Evolutionary conservation across 805 yeast species (phyloP).

Genomic region (Yamadazyma paraphyllophila): DNA sequence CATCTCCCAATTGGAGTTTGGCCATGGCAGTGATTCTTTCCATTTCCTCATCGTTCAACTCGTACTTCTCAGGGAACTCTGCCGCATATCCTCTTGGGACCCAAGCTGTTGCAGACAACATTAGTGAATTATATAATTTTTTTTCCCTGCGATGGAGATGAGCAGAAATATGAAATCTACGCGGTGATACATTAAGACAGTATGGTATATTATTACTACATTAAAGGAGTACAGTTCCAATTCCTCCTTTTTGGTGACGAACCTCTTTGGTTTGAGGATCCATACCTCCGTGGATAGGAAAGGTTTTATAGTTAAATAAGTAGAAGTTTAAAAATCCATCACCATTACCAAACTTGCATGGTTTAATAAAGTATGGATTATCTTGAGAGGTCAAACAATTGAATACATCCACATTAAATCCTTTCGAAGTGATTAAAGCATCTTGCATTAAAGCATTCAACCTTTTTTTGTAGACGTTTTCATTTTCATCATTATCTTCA

Average conservation of each 20-base stretch:
- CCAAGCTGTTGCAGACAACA: constrained; percentile 94
- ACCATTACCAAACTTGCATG: constrained; percentile 86
- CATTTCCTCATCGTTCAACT: constrained; percentile 88
- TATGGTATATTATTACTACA: neutral
- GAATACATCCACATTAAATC: constrained; percentile 77
- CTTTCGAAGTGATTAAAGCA: constrained; percentile 72
- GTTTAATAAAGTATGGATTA: constrained; percentile 76
- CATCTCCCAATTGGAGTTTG: constrained; percentile 74
- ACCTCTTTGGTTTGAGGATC: constrained; percentile 52
- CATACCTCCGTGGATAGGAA: constrained; percentile 80
- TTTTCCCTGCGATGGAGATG: constrained; percentile 11
- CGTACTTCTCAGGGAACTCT: constrained; percentile 87
- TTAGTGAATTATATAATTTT: constrained; percentile 54
- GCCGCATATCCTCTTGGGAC: constrained; percentile 95
- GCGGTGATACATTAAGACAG: neutral
- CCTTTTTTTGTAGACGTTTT: constrained; percentile 51
- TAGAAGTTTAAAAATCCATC: constrained; percentile 92
- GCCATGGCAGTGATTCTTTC: constrained; percentile 86
- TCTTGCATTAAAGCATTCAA: constrained; percentile 63
- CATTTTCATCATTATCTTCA: constrained; percentile 25
- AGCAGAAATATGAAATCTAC: constrained; percentile 1
- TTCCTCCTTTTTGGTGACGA: constrained; percentile 62
- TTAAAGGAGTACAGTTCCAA: constrained; percentile 81
- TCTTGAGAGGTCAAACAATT: constrained; percentile 92
- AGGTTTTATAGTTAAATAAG: constrained; percentile 83